Base-by-base conservation (phyloP, 2,329 filamentous ascomycete genomes). In the Claviceps cyperi region DNA sequence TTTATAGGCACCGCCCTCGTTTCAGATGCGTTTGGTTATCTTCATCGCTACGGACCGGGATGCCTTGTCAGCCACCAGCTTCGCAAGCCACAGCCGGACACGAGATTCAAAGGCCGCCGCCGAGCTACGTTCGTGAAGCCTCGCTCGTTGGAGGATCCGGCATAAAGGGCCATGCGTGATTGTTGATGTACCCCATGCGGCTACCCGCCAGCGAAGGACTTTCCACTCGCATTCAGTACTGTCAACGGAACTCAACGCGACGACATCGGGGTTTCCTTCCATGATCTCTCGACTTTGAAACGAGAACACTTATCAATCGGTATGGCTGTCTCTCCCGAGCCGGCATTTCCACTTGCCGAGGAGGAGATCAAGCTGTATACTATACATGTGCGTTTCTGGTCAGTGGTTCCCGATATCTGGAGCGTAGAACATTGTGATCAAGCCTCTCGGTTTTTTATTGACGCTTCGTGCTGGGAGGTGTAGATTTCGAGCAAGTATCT, bases 401-500 rank as follows among this genome's bases (percentile, higher is more conserved):
- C 28, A 32, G 28, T 32, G 28, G 28, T 32, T 32, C 28, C 28
- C 28, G 11, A 32, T 9, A 32, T 32, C 28, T 32, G 9, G 28
- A 9, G 28, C 28, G 28, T 32, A 32, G 9, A 32, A 32, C 9
- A 11, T 32, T 32, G 11, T 32, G 28, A 32, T 32, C 28, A 32
- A 4, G 28, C 28, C 28, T 32, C 28, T 11, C 9, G 28, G 1
- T 4, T 37, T 37, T 7, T 37, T 15, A 14, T 21, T 5, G 5
- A 28, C 43, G 4, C 15, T 13, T 43, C 13, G n/a, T 38, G 28
- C 17, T 14, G 32, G 7, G 28, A 32, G 28, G 11, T 4, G 50
- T 5, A 83, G 80, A 76, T 85, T 15, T 84, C 81, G 2, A 76
- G 74, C 50, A 78, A 76, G 57, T 85, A 85, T 61, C 70, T 86